phyloP scores from a whole-genome alignment of 2,329 filamentous ascomycete species.

The Fusarium luffae region DNA sequence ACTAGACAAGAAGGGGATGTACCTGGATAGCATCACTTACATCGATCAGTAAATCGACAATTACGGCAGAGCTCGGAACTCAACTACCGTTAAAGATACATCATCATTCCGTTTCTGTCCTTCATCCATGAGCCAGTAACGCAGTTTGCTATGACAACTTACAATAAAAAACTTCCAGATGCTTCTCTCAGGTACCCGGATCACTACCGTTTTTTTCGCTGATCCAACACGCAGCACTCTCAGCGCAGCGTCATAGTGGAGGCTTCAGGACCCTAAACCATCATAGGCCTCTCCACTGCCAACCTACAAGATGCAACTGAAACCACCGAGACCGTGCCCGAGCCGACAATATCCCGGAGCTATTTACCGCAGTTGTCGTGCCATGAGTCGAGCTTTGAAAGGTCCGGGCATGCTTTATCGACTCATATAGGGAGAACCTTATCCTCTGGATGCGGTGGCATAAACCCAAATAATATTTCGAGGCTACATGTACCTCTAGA shows the following conservation, averaged over 20 bases:
- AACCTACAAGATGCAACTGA: slow-evolving; percentile 21
- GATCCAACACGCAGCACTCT: slow-evolving; percentile 14
- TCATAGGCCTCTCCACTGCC: slow-evolving; percentile 17
- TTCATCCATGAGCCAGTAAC: slow-evolving; percentile 15
- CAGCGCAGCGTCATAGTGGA: slow-evolving; percentile 37
- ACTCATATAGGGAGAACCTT: neutral
- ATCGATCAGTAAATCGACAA: neutral
- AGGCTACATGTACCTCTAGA: neutral
- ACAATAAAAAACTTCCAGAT: slow-evolving; percentile 16
- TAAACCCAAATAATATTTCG: neutral
- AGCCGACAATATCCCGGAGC: slow-evolving; percentile 31
- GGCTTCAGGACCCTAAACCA: slow-evolving; percentile 19
- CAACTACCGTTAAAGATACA: neutral
- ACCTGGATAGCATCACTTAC: slow-evolving; percentile 14
- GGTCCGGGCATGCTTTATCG: neutral
- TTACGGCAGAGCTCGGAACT: slow-evolving; percentile 24
- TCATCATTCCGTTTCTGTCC: slow-evolving; percentile 25
- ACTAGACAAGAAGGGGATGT: neutral
- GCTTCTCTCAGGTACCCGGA: slow-evolving; percentile 29
- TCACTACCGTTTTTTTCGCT: slow-evolving; percentile 8
- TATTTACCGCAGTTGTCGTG: slow-evolving; percentile 22
- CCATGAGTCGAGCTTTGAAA: slow-evolving; percentile 12
- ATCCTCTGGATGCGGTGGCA: neutral
- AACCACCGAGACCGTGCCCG: slow-evolving; percentile 36
- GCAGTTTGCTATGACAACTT: neutral